Base-by-base conservation (phyloP, 192 early-diverging fungal species). In the Coemansia sp. region DNA sequence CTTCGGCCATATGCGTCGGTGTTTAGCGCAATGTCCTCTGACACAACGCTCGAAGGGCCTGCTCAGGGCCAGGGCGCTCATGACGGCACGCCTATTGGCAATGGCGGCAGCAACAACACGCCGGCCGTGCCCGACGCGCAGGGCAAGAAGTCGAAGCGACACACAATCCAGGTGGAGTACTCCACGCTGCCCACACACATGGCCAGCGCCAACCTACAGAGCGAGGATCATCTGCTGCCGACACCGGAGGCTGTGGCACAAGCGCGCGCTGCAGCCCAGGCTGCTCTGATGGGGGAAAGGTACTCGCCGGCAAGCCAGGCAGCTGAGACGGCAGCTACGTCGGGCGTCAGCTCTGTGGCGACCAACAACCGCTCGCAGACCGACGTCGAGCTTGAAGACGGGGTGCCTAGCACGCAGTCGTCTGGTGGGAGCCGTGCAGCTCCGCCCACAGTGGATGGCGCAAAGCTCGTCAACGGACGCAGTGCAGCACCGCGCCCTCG, bases 121-220 rank as follows among this genome's bases (percentile, higher is more conserved):
- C 81, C 81, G 8, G 76, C 81, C 0, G 77, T 74, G 39, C 76
- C 77, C 17, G 74, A 79, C 15, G 66, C 58, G 19, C 62, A 76
- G 62, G 70, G 70, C 10, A 84, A 76, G 23, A 74, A 84, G 44
- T 65, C 82, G 15, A 88, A 88, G 74, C 79, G 87, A 9, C 87
- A 88, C 55, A 88, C 87, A 0, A 88, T 88, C 57, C 87, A 88
- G 62, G 81, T 88, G 21, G 87, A 88, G 62, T 86, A 84, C 66
- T 68, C 77, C 15, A 37, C 66, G 17, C 57, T 63, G 14, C 42
- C 67, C 1, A 23, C 71, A 10, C 62, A 62, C 19, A 45, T 62
- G n/a, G 55, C 32, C 48, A 72, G 41, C 23, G 66, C 25, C 21
- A 69, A 53, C 55, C 27, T 38, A 23, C 75, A 51, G 45, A 62